A percentile compares a stretch with the other conserved stretches of the same genome.
Conservation (phyloP, 306 rosid genomes). For the Quercus suber region DNA sequence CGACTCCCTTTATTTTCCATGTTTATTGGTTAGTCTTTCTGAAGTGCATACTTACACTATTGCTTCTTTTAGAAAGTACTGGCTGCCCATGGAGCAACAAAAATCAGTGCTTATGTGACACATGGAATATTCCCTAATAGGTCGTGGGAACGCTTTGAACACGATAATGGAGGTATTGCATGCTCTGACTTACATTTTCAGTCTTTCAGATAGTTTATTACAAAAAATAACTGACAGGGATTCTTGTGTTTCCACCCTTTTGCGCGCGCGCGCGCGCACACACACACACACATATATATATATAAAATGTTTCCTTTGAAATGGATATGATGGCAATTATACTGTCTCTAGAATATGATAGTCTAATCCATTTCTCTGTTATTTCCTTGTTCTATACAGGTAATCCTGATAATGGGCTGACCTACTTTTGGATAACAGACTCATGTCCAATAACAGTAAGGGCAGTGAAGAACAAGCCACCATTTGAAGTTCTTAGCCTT, state of each 20-base stretch:
- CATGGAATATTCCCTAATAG: constrained; percentile 94
- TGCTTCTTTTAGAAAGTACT: constrained; percentile 69
- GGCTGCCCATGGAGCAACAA: constrained; percentile 85
- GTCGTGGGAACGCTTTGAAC: constrained; percentile 86
- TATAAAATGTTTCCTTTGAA: constrained; percentile 4
- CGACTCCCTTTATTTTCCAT: background rate
- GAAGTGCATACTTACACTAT: constrained; percentile 4
- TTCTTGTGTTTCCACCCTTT: background rate
- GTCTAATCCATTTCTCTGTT: background rate
- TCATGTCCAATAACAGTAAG: constrained; percentile 83
- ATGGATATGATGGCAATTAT: background rate
- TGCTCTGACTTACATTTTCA: constrained; percentile 10
- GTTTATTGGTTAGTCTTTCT: background rate
- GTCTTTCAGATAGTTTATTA: background rate
- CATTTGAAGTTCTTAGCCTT: constrained; percentile 89
- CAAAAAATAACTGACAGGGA: background rate
- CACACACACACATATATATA: background rate
- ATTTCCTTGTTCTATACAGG: constrained; percentile 41
- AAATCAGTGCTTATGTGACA: constrained; percentile 94
- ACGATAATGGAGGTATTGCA: constrained; percentile 69
- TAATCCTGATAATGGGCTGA: constrained; percentile 63
- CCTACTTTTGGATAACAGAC: constrained; percentile 95
- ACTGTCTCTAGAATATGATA: background rate
- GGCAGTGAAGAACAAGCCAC: constrained; percentile 63
- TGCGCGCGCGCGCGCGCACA: background rate